Base-by-base conservation (phyloP, 2,329 filamentous ascomycete species). In the Alternaria gansuensis region DNA sequence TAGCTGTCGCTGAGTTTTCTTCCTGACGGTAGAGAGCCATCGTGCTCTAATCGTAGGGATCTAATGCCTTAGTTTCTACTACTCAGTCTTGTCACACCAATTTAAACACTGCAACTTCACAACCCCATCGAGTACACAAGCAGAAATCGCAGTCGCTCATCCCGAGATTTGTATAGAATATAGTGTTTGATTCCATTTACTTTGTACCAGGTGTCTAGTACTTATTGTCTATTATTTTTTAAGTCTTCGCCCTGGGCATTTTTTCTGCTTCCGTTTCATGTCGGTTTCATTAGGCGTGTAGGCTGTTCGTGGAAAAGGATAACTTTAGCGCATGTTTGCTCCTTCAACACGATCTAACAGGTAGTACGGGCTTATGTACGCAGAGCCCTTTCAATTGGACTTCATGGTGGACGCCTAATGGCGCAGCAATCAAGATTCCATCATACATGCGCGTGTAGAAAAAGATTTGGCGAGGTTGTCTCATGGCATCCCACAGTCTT, bases 351-450 rank as follows among this genome's bases (percentile, higher is more conserved):
- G n/a, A 41, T 41, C 39, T 24, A 24, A 41, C 21, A 13, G 39
- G 21, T 24, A 41, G 39, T 24, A 41, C 21, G 43, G 43, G 14
- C 5, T 3, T 11, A n/a, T 23, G 17, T 8, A 46, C 11, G 26
- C 28, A 0, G 43, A 28, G 13, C 6, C 29, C 4, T 46, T 33
- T 7, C 29, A 33, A 33, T 13, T 33, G 43, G 43, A 29, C 14
- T 21, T n/a, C 4, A 21, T 21, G 33, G 28, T 28, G 43, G 43
- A 46, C 28, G 43, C 36, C 36, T 37, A 37, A 31, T 37, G 43
- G 43, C 43, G 43, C 43, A 46, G 43, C 28, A 46, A 46, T 21
- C 21, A 46, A 31, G 43, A 23, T 46, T 17, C 17, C 17, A 14
- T 46, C n/a, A 13, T 33, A 10, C 43, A 46, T 7, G 28, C 43